phyloP scores from a whole-genome alignment of 2,329 filamentous ascomycete genomes.

The Scorias spongiosa region DNA sequence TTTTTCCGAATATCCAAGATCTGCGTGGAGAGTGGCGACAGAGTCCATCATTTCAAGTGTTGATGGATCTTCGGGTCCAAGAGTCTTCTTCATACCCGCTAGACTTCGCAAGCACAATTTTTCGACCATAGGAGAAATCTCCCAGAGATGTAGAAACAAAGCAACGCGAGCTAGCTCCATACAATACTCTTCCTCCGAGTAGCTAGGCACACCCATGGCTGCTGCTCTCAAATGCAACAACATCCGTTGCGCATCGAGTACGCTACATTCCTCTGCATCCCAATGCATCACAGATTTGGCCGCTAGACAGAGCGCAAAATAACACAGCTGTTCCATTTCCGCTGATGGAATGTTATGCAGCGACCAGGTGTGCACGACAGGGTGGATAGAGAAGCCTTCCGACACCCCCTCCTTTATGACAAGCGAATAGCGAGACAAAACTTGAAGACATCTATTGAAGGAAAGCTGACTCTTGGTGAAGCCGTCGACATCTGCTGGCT shows the following conservation, averaged over 20 bases:
- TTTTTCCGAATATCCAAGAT: not conserved
- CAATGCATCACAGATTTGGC: not conserved
- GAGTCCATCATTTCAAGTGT: not conserved
- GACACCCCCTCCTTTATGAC: conserved; percentile 6
- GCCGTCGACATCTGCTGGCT: conserved; percentile 2
- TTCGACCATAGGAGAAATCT: conserved; percentile 6
- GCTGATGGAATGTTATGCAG: not conserved
- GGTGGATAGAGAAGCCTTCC: conserved; percentile 20
- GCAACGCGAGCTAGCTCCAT: not conserved
- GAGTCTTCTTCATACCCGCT: too few relatives aligned
- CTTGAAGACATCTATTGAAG: conserved; percentile 8
- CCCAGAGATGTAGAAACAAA: conserved; percentile 1
- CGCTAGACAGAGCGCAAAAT: not conserved
- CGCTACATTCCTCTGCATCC: not conserved
- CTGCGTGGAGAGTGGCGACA: not conserved
- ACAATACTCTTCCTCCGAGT: conserved; percentile 1
- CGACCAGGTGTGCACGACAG: conserved; percentile 20
- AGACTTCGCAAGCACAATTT: not conserved
- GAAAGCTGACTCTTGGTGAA: conserved; percentile 4
- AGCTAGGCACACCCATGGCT: conserved; percentile 8
- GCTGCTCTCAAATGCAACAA: conserved; percentile 7
- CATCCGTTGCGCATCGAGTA: not conserved
- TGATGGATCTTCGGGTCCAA: conserved; percentile 1
- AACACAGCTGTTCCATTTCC: not conserved
- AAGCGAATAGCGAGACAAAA: conserved; percentile 16